phyloP scores from a whole-genome alignment of 768 basidiomycete genomes.

The Tricholoma sp. region DNA sequence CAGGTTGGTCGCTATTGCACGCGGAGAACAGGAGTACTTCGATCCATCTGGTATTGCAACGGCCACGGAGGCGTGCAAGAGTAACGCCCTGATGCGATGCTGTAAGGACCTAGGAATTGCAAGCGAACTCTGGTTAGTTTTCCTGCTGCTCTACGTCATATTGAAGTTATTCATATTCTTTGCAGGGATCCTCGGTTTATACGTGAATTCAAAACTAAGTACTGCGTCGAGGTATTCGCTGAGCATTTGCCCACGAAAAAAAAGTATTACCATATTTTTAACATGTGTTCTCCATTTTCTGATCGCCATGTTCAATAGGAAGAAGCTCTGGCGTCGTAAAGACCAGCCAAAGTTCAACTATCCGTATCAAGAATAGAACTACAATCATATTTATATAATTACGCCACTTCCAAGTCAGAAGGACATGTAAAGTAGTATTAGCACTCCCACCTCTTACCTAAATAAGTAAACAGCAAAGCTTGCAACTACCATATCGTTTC shows the following conservation, averaged over 20 bases:
- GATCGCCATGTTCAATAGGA: slow-evolving; percentile 41
- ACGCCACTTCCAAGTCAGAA: not conserved
- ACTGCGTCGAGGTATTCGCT: slow-evolving; percentile 81
- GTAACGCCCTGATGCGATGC: slow-evolving; percentile 95
- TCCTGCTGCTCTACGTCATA: not conserved
- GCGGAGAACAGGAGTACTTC: slow-evolving; percentile 97
- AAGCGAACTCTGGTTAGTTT: slow-evolving; percentile 84
- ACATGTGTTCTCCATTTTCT: not conserved
- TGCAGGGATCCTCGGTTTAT: slow-evolving; percentile 93
- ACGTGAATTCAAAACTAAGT: slow-evolving; percentile 80
- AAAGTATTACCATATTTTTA: slow-evolving; percentile 57
- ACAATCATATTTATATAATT: not conserved
- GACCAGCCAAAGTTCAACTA: slow-evolving; percentile 84
- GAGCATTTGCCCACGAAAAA: slow-evolving; percentile 84
- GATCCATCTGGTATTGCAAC: slow-evolving; percentile 88
- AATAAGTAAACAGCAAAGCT: no score
- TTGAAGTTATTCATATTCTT: not conserved
- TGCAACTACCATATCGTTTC: no score
- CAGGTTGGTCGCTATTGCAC: slow-evolving; percentile 84
- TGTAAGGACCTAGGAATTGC: slow-evolving; percentile 96
- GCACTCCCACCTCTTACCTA: not conserved
- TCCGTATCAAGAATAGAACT: slow-evolving; percentile 71
- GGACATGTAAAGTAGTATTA: not conserved
- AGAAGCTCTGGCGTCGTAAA: slow-evolving; percentile 87
- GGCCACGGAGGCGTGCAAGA: slow-evolving; percentile 92